phyloP scores from a whole-genome alignment of 352 stramenopile genomes.

The Phytophthora hybrid region DNA sequence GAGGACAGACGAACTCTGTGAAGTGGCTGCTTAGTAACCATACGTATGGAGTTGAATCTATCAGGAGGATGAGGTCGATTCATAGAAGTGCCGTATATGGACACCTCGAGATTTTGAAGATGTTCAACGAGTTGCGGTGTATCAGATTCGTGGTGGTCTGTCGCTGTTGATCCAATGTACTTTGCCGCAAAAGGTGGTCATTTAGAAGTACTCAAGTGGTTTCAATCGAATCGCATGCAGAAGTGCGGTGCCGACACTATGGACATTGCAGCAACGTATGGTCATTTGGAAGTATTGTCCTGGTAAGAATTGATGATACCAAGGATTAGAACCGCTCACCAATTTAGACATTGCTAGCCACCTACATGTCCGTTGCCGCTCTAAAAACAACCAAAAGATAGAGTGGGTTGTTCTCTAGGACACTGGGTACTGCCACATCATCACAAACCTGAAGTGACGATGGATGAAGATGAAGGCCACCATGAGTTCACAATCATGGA shows the following conservation, averaged over 20 bases:
- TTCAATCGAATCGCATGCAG: neutral
- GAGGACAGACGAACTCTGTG: neutral
- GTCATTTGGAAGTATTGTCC: neutral
- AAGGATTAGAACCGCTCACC: no score
- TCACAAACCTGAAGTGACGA: no score
- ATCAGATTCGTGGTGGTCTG: neutral
- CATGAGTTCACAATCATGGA: no score
- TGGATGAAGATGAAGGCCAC: no score
- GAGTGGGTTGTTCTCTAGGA: no score
- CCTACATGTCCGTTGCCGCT: no score
- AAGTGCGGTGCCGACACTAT: neutral
- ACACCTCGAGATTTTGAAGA: neutral
- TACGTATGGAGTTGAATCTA: neutral
- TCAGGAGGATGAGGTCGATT: neutral
- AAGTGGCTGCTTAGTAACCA: neutral
- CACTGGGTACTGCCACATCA: no score
- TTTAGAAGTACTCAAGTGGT: neutral
- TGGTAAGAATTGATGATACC: no score
- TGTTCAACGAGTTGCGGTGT: neutral
- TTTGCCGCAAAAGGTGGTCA: neutral
- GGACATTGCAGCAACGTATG: neutral
- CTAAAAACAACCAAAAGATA: no score
- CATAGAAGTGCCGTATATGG: neutral
- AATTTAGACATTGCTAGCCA: no score
- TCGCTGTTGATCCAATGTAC: neutral